A percentile compares a stretch with the other conserved stretches of the same genome.
phyloP scores from a whole-genome alignment of 1,284 basidiomycete genomes.

The Fomitiporia mediterranea region DNA sequence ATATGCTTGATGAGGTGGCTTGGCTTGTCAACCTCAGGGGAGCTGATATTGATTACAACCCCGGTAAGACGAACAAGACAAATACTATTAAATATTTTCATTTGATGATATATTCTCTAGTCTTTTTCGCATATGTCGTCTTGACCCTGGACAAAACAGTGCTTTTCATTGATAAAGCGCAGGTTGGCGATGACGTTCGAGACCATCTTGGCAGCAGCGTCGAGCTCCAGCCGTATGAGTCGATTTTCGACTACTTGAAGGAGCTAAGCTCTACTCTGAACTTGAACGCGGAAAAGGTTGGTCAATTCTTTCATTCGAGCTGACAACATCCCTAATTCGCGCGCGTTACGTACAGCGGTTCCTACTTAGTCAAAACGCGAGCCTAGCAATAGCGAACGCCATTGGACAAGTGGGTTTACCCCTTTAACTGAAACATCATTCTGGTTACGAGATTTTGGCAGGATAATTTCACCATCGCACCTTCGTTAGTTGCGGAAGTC shows the following conservation, averaged over 20 bases:
- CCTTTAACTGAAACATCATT: conserved; percentile 20
- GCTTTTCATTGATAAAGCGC: conserved; percentile 70
- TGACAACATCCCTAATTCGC: neutral
- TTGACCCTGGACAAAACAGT: conserved; percentile 63
- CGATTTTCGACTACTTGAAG: conserved; percentile 60
- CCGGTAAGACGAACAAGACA: conserved; percentile 38
- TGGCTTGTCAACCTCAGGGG: conserved; percentile 96
- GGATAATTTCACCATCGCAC: conserved; percentile 55
- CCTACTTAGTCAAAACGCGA: conserved; percentile 67
- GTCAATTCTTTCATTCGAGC: neutral
- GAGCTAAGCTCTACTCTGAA: conserved; percentile 44
- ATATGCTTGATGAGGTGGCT: conserved; percentile 84
- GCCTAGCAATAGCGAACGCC: conserved; percentile 73
- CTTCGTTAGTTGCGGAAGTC: conserved; percentile 76
- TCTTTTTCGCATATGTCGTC: conserved; percentile 92
- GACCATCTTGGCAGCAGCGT: conserved; percentile 60
- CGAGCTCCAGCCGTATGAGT: conserved; percentile 66
- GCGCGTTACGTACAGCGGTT: conserved; percentile 43
- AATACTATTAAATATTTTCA: neutral
- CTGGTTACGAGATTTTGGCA: conserved; percentile 24
- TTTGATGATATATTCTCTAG: conserved; percentile 34
- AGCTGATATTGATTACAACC: conserved; percentile 90
- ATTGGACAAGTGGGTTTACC: conserved; percentile 52
- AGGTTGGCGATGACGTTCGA: conserved; percentile 56
- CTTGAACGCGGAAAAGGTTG: conserved; percentile 42